Evolutionary conservation across 2,329 filamentous ascomycete species (phyloP).

Genomic region (Fusarium liriodendri): DNA sequence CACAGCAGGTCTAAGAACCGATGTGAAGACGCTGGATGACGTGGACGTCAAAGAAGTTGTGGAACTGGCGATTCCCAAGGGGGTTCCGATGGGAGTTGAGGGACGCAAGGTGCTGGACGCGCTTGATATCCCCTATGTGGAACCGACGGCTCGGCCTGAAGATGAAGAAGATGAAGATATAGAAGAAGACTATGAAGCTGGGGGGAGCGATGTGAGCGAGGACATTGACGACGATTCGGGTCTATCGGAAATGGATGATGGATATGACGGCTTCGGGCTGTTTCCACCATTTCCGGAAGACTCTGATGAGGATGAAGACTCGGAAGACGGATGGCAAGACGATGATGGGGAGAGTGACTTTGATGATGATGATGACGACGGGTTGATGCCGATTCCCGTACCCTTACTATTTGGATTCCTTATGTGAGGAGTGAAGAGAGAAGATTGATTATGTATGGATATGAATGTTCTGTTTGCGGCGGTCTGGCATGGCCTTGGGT

Average conservation of each 20-base stretch:
- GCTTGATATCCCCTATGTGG: constrained; percentile 39
- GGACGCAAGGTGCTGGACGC: constrained; percentile 40
- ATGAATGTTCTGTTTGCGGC: constrained; percentile 1
- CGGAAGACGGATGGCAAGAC: constrained; percentile 19
- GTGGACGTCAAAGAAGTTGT: constrained; percentile 35
- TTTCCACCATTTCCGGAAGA: constrained; percentile 13
- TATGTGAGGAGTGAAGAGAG: constrained; percentile 22
- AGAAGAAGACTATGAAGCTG: constrained; percentile 10
- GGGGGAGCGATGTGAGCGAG: constrained; percentile 23
- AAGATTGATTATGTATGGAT: not conserved
- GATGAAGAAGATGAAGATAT: constrained; percentile 7
- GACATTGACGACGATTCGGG: constrained; percentile 32
- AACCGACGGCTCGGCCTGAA: constrained; percentile 18
- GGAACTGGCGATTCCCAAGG: constrained; percentile 34
- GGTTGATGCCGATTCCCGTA: constrained; percentile 27
- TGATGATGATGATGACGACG: constrained; percentile 38
- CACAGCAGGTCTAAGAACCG: constrained; percentile 39
- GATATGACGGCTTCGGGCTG: constrained; percentile 14
- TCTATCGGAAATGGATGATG: constrained; percentile 23
- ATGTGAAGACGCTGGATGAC: constrained; percentile 36
- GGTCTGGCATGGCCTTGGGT: constrained; percentile 1
- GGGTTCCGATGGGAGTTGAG: constrained; percentile 29
- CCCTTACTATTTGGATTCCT: constrained; percentile 37
- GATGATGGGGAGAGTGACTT: constrained; percentile 24
- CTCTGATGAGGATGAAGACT: constrained; percentile 25